Percentiles rank a stretch among this genome's conserved stretches.
Evolutionary conservation across 768 basidiomycete genomes (phyloP).

Genomic region (Exidia glandulosa): DNA sequence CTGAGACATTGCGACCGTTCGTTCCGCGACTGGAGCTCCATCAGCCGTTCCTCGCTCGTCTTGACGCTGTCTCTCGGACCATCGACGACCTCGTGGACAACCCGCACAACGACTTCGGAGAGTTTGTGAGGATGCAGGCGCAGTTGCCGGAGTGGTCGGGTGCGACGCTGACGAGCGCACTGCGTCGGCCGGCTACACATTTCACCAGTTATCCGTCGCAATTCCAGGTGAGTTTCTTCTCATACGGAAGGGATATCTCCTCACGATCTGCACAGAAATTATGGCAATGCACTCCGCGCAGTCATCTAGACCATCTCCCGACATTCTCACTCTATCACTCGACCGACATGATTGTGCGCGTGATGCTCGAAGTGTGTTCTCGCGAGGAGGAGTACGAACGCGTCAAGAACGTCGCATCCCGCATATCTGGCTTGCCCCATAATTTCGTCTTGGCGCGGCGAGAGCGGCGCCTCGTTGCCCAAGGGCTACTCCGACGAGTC

Average conservation of each 20-base stretch:
- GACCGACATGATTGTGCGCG: slow-evolving; percentile 59
- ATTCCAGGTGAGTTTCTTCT: slow-evolving; percentile 49
- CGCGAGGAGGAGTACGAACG: slow-evolving; percentile 81
- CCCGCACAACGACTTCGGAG: slow-evolving; percentile 62
- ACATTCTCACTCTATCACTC: slow-evolving; percentile 52
- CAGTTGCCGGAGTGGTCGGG: slow-evolving; percentile 38
- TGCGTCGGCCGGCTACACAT: slow-evolving; percentile 67
- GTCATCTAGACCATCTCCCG: slow-evolving; percentile 59
- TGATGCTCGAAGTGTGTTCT: slow-evolving; percentile 74
- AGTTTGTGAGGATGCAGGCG: slow-evolving; percentile 63
- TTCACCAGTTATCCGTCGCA: slow-evolving; percentile 59
- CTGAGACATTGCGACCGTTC: slow-evolving; percentile 47
- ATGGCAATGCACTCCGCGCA: slow-evolving; percentile 53
- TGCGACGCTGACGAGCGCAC: slow-evolving; percentile 54
- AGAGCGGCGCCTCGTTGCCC: slow-evolving; percentile 63
- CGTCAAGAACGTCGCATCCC: slow-evolving; percentile 46
- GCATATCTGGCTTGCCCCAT: slow-evolving; percentile 49
- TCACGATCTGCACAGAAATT: slow-evolving; percentile 40
- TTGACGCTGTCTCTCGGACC: slow-evolving; percentile 46
- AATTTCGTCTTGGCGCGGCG: slow-evolving; percentile 48
- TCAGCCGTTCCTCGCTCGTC: slow-evolving; percentile 71
- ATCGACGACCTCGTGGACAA: slow-evolving; percentile 41
- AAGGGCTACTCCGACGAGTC: slow-evolving; percentile 46
- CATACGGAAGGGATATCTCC: slow-evolving; percentile 3
- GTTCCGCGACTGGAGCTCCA: slow-evolving; percentile 68